A percentile compares a stretch with the other conserved stretches of the same genome.
Conservation (phyloP, 768 basidiomycete species). For the Mycena crocata region DNA sequence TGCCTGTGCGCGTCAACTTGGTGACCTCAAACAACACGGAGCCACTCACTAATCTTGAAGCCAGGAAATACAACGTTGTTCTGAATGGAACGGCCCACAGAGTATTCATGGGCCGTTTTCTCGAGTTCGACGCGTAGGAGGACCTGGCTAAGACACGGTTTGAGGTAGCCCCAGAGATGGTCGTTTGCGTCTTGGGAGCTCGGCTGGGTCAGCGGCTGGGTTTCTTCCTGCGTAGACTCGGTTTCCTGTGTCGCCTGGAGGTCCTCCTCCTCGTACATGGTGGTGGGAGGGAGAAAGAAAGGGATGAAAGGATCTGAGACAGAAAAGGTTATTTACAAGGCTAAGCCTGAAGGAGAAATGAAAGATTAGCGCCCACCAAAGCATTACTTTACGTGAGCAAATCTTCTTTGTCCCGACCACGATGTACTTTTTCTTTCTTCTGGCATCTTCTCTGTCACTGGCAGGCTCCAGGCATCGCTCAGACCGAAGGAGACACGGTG, state of each 20-base stretch:
- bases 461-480: background rate
- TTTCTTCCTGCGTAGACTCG: slow-evolving; percentile 14
- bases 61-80: slow-evolving; percentile 73
- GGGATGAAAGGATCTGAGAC: slow-evolving; percentile 9
- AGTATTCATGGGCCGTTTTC: slow-evolving; percentile 60
- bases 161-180: slow-evolving; percentile 78
- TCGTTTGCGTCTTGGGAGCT: background rate
- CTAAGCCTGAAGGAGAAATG: slow-evolving; percentile 15
- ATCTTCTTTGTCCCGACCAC: slow-evolving; percentile 2
- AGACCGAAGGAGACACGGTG: no score
- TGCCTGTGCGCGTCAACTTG: slow-evolving; percentile 54
- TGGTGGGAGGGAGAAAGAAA: background rate
- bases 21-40: slow-evolving; percentile 1
- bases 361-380: slow-evolving; percentile 5
- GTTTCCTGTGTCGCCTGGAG: background rate
- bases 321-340: slow-evolving; percentile 15
- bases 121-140: slow-evolving; percentile 72
- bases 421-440: background rate
- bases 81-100: slow-evolving; percentile 64
- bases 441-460: background rate
- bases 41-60: slow-evolving; percentile 77
- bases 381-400: background rate
- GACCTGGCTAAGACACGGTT: slow-evolving; percentile 63
- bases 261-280: slow-evolving; percentile 20
- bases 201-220: slow-evolving; percentile 8